phyloP scores from a whole-genome alignment of 352 stramenopile species.

The Thraustotheca clavata region DNA sequence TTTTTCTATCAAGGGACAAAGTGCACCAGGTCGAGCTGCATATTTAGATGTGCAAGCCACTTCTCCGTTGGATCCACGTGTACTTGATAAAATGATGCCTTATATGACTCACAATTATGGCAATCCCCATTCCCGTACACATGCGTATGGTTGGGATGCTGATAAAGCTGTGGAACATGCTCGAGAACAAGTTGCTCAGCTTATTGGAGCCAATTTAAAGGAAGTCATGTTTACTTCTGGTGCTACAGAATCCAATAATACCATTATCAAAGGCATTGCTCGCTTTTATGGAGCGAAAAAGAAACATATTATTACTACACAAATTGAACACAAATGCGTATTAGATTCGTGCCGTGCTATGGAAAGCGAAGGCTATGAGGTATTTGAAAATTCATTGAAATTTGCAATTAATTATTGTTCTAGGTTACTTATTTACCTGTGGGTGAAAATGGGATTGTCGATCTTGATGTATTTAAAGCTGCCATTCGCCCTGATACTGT shows the following conservation, averaged over 20 bases:
- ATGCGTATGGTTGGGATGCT: conserved; percentile 97
- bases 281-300: conserved; percentile 94
- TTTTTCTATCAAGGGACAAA: conserved; percentile 55
- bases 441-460: conserved; percentile 89
- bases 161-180: conserved; percentile 93
- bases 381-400: neutral
- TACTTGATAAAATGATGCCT: conserved; percentile 98
- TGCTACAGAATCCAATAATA: conserved; percentile 99
- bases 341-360: conserved; percentile 96
- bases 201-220: conserved; percentile 94
- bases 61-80: conserved; percentile 96
- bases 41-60: conserved; percentile 98
- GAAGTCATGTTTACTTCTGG: conserved; percentile 99
- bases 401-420: neutral
- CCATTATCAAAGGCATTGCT: conserved; percentile 96
- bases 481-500: conserved; percentile 94
- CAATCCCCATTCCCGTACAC: conserved; percentile 98
- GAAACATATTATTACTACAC: conserved; percentile 98
- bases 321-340: conserved; percentile 97
- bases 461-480: conserved; percentile 91
- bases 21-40: conserved; percentile 67
- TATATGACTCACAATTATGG: conserved; percentile 95
- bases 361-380: conserved; percentile 95
- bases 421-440: conserved; percentile 94
- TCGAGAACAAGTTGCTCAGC: conserved; percentile 75